Conservation (phyloP, 1,284 basidiomycete species). For the Chalciporus sp. region DNA sequence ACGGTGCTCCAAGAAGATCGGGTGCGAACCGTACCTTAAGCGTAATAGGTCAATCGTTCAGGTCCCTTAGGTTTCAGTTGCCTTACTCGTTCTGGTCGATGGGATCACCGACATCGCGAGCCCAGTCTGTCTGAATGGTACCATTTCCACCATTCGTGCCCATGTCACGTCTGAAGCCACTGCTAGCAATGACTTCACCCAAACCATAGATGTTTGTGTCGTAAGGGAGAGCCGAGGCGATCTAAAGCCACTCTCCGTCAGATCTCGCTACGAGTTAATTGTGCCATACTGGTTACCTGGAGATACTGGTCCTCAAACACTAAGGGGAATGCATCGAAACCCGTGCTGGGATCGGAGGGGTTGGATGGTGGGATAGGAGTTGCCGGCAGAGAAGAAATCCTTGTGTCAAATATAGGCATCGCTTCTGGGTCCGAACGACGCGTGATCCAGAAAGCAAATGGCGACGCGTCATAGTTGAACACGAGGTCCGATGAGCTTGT, state of each 20-base stretch:
- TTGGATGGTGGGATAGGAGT: conserved; percentile 55
- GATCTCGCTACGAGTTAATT: background rate
- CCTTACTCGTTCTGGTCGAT: conserved; percentile 63
- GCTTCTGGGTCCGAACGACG: conserved; percentile 59
- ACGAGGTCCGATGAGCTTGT: conserved; percentile 53
- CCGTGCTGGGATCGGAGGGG: conserved; percentile 49
- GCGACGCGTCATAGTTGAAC: conserved; percentile 67
- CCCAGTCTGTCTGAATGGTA: conserved; percentile 74
- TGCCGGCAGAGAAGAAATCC: conserved; percentile 54
- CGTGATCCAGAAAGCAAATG: conserved; percentile 82
- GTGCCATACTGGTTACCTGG: conserved; percentile 38
- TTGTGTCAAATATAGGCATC: conserved; percentile 74
- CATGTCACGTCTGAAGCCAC: conserved; percentile 66
- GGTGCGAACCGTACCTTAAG: conserved; percentile 64
- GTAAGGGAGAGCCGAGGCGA: conserved; percentile 63
- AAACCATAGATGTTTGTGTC: conserved; percentile 78
- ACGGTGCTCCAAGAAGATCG: conserved; percentile 68
- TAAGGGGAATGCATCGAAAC: conserved; percentile 60
- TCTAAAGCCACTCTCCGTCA: conserved; percentile 36
- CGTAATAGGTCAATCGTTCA: conserved; percentile 12
- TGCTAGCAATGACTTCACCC: conserved; percentile 71
- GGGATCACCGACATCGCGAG: conserved; percentile 61
- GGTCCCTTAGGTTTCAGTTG: background rate
- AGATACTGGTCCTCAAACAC: conserved; percentile 80
- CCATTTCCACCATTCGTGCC: conserved; percentile 52